Evolutionary conservation across 2,329 filamentous ascomycete species (phyloP), one percentile per base, ranked within the genome.

Genomic region (Botrytis paeoniae): DNA sequence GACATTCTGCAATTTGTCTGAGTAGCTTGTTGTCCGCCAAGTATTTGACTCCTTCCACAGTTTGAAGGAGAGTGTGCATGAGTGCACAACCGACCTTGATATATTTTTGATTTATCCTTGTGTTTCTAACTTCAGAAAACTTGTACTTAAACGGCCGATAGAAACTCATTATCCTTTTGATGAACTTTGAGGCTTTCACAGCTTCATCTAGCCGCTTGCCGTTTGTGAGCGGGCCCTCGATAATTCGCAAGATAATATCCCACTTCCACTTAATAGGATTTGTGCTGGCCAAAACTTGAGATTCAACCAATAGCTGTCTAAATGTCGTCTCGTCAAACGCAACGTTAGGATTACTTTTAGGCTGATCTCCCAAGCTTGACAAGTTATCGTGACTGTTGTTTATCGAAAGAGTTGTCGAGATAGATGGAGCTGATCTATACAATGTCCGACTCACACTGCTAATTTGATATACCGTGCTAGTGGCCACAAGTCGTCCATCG

Each of bases 231-330:
- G 97, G 96, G 0, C 96, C 97, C 80, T 98, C 95, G 51, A 99
- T 95, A 70, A 98, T 90, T 78, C 91, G 92, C 73, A 95, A 88
- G 60, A 99, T 94, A 54, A 97, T 85, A 75, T 97, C 94, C 96
- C 97, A 99, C 80, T 97, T 95, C 96, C 96, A 99, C 81, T 99
- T 99, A 57, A 90, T 86, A 79, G 93, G 97, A 78, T 97, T 98
- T 75, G 94, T 94, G 74, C 93, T 96, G 75, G 92, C 93, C 63
- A 98, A 85, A 3, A 99, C 94, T 71, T 94, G 91, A 6, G 93
- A 96, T 74, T 98, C 93, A 29, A 94, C 84, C 41, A 91, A 80
- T 4, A 91, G 82, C 78, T 91, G 89, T 32, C 89, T 86, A 77
- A 91, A 91, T 0, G 88, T 88, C 16, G 87, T 86, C 77, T 91